Evolutionary conservation across 495 filamentous ascomycete genomes (phyloP), one percentile per base, ranked within the genome.

Genomic region (Elasticomyces elasticus): DNA sequence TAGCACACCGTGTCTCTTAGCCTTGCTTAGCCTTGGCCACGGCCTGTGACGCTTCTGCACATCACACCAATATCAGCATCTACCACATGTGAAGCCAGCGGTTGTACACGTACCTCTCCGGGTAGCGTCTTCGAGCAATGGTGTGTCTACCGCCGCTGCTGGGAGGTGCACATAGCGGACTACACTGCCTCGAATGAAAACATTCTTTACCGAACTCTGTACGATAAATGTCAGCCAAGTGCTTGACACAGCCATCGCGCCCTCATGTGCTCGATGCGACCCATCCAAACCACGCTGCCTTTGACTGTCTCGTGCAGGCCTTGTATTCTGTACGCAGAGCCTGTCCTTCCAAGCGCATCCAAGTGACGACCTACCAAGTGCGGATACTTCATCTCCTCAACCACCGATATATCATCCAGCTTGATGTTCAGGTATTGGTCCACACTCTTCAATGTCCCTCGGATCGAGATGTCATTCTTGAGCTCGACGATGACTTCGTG

Each of bases 391-490:
- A 86, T 69, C 68, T 97, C 86, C 47, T 98, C 92, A 27, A 94
- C 73, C 15, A 95, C 89, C 59, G 81, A 77, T 59, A 97, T 89
- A 66, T 96, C 86, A 66, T 98, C 91, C 33, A 97, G 80, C 74
- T 97, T 97, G 74, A 98, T 97, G 73, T 98, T 98, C 59, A 98
- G 82, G 71, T 89, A 98, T 69, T 97, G 94, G 69, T 98, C 92
- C 59, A 98, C 92, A 59, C 84, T 90, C 74, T 96, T 97, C 57
- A 98, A 79, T 20, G 82, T 90, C 55, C 92, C 92, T 55, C 85
- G 84, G 68, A 98, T 94, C 62, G 86, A 85, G 59, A 98, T 91
- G 71, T 98, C 92, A 70, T 98, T 98, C 74, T 98, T 98, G 70
- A 98, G 86, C 73, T 97, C 92, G 69, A 98, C 88, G 35, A 89